Percentiles rank a stretch among this genome's conserved stretches.
phyloP scores from a whole-genome alignment of 768 basidiomycete species.

The Lentinula sp. region DNA sequence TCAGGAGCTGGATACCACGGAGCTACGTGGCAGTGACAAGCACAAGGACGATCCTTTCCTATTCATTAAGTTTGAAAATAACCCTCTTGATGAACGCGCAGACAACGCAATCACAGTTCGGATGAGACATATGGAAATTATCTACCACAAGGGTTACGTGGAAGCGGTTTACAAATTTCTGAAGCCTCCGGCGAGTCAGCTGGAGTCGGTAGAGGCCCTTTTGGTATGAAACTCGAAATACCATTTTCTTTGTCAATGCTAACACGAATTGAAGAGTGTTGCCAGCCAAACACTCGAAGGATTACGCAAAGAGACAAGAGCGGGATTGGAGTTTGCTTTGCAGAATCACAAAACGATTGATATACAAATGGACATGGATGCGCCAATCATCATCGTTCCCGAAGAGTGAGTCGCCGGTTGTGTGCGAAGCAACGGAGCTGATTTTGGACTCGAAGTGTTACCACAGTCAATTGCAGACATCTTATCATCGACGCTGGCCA shows the following conservation, averaged over 20 bases:
- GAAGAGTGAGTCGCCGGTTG: conserved; percentile 59
- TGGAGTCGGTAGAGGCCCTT: conserved; percentile 93
- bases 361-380: conserved; percentile 93
- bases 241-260: conserved; percentile 2
- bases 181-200: conserved; percentile 87
- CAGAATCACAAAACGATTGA: conserved; percentile 94
- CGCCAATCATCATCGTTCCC: conserved; percentile 94
- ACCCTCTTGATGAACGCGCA: conserved; percentile 85
- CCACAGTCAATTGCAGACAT: conserved; percentile 71
- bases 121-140: conserved; percentile 94
- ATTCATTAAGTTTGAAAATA: conserved; percentile 85
- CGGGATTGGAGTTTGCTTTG: conserved; percentile 89
- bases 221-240: conserved; percentile 43
- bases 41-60: conserved; percentile 63
- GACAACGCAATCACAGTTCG: conserved; percentile 85
- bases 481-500: conserved; percentile 95
- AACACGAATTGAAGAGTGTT: conserved; percentile 49
- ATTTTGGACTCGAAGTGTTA: conserved; percentile 46
- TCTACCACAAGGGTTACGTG: conserved; percentile 91
- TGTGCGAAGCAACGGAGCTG: not conserved
- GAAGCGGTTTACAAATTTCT: conserved; percentile 91
- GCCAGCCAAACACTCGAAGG: conserved; percentile 94
- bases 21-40: conserved; percentile 13
- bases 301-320: conserved; percentile 87
- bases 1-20: conserved; percentile 20